Base-by-base conservation (phyloP, 768 basidiomycete genomes). In the Termitomyces sp. region DNA sequence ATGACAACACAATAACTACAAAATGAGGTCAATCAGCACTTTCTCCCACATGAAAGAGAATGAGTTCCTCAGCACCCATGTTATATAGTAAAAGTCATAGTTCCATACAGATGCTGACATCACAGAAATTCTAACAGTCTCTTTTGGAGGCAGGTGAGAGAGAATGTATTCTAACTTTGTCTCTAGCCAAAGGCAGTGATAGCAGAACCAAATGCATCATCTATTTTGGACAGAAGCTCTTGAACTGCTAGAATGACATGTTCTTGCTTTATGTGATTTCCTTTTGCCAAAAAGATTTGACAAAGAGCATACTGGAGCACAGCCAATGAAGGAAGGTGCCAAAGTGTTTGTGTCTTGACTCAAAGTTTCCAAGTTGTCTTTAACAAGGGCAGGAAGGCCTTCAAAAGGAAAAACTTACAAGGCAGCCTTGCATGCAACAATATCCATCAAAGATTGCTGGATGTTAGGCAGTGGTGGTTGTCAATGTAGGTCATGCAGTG, bases 351-450 rank as follows among this genome's bases (percentile, higher is more conserved):
- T 44, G 42, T 24, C 13, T 44, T 2, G 4, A 28, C 64, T 64
- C 54, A 75, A 65, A 24, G 46, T 63, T 12, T 53, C 51, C 4
- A 75, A 63, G 54, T 75, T 72, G 44, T 62, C 50, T 24, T 64
- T 60, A 33, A 75, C 63, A 34, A 74, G 62, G n/a, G 69, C 69
- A 22, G 69, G 57, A 39, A 72, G 29, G 12, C 69, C 69, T 42
- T 66, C 67, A 48, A 74, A 55, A 45, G 72, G 71, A 26, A 72
- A 60, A 12, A 63, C 68, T 50, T 44, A 22, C 39, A 75, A 71
- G 3, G 62, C 65, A 18, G 70, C 59, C 53, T 69, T 63, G 60
- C 70, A 68, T 13, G 54, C 52, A 9, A 69, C 64, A 42, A 73
- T 63, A 2, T 34, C 54, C 2, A 22, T 52, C 24, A 72, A 57